These are phyloP conservation scores for Bolboschoenoplectus hybrid DNA, from an alignment of 202 grass and related monocot genomes.

Conservation along the genomic window DNA sequence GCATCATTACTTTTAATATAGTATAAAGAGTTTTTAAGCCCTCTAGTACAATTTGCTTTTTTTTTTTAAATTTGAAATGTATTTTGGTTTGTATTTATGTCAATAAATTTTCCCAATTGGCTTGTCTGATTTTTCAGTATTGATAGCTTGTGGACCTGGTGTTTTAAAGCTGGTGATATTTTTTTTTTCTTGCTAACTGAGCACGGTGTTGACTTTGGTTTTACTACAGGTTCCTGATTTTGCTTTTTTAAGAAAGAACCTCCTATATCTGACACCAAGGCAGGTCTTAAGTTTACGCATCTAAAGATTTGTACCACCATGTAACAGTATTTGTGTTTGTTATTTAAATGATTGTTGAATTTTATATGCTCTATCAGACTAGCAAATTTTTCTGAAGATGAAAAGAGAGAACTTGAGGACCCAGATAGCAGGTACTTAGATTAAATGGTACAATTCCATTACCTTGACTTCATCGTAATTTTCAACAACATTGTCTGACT, in stretches of 20 bases:
- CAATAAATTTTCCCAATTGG: neutral
- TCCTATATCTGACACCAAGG: constrained; percentile 74
- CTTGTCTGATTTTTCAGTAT: neutral
- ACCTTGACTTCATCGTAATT: neutral
- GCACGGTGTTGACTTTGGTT: constrained; percentile 3
- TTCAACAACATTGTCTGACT: neutral
- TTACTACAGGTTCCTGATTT: constrained; percentile 65
- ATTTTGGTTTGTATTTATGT: neutral
- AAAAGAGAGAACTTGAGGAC: constrained; percentile 67
- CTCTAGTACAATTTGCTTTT: neutral
- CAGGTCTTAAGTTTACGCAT: constrained; percentile 16
- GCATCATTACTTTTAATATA: neutral
- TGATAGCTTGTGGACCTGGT: neutral
- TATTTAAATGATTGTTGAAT: neutral
- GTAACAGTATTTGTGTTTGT: neutral
- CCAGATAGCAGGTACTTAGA: constrained; percentile 75
- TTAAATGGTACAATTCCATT: neutral
- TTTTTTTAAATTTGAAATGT: neutral
- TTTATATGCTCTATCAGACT: constrained; percentile 50
- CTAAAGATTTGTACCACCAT: constrained; percentile 9
- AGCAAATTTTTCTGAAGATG: constrained; percentile 67
- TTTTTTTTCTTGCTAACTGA: neutral
- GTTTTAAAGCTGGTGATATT: neutral
- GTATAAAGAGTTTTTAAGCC: neutral
- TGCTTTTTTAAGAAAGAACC: constrained; percentile 58